Conservation (phyloP, 176 grass and related monocot genomes). For the Carex scoparia region DNA sequence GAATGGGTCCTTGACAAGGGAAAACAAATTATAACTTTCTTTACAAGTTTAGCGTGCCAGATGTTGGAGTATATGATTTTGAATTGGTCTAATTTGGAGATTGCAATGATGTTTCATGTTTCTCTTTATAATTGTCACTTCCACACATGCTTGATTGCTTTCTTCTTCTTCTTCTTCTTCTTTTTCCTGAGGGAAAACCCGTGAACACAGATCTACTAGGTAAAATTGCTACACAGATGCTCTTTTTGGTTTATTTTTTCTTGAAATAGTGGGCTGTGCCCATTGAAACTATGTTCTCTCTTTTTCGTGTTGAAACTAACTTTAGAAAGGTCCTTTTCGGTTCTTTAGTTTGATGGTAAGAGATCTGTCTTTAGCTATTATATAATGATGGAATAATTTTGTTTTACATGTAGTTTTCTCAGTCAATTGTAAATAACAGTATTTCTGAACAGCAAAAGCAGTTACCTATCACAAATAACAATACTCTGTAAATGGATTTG, state of each 20-base stretch:
- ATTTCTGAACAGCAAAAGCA: neutral
- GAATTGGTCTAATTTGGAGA: neutral
- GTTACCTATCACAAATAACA: too few species aligned
- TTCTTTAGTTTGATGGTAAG: neutral
- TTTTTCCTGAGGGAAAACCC: too few species aligned
- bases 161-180: too few species aligned
- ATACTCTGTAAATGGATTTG: too few species aligned
- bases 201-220: too few species aligned
- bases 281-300: too few species aligned
- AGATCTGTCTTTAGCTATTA: neutral
- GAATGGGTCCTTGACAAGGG: neutral
- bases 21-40: neutral
- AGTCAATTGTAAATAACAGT: neutral
- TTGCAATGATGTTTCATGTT: neutral
- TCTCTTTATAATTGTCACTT: neutral
- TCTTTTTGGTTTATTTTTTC: neutral
- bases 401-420: neutral
- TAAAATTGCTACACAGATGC: neutral
- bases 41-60: neutral
- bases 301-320: neutral
- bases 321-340: neutral
- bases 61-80: neutral
- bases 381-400: neutral
- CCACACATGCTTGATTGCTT: too few species aligned
- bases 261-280: too few species aligned